Conservation (phyloP, 305 asterid genomes). For the Solanum aculeatissimum region DNA sequence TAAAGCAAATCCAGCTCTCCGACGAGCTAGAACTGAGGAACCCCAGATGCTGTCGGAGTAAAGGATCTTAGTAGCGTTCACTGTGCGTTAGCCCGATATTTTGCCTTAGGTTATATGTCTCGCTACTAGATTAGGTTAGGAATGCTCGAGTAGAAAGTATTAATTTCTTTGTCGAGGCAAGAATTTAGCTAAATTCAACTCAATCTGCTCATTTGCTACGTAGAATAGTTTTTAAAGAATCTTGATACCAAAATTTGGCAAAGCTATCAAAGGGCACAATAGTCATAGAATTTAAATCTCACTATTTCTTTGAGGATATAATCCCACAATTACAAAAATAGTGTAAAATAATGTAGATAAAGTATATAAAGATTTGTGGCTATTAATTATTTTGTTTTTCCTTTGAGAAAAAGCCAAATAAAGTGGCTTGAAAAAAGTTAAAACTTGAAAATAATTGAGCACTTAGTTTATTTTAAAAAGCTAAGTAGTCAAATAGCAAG, state of each 20-base stretch:
- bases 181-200: background rate
- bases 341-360: background rate
- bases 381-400: background rate
- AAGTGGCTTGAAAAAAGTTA: background rate
- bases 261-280: background rate
- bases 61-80: too few relatives aligned
- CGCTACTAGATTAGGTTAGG: too few relatives aligned
- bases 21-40: too few relatives aligned
- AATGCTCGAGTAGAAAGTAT: too few relatives aligned
- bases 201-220: background rate
- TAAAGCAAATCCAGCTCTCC: too few relatives aligned
- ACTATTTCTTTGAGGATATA: background rate
- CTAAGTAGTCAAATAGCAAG: background rate
- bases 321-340: background rate
- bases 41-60: too few relatives aligned
- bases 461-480: background rate
- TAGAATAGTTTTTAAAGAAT: background rate
- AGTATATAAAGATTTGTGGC: background rate
- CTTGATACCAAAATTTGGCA: background rate
- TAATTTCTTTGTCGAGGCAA: too few relatives aligned
- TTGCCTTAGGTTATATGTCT: too few relatives aligned
- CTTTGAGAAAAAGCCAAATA: background rate
- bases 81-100: too few relatives aligned
- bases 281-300: background rate
- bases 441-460: slow-evolving; percentile 8